These are phyloP conservation scores for Podaxis sp. DNA, from an alignment of 768 basidiomycete genomes.

Conservation along the genomic window DNA sequence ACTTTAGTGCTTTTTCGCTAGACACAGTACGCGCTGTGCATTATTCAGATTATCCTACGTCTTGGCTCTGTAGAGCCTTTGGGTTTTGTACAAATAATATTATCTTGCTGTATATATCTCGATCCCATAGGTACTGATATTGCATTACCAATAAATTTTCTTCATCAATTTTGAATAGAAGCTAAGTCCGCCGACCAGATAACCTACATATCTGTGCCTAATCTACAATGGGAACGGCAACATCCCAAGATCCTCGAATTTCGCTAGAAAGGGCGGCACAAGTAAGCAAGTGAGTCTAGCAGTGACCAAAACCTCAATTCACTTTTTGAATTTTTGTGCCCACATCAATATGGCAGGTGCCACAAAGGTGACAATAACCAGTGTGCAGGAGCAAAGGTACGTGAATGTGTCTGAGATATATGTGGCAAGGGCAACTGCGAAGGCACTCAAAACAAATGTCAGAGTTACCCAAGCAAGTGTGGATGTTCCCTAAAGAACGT, in stretches of 20 bases:
- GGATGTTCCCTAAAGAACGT: slow-evolving; percentile 43
- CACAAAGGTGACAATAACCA: slow-evolving; percentile 63
- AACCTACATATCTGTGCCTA: background rate
- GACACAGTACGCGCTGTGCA: slow-evolving; percentile 1
- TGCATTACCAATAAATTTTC: background rate
- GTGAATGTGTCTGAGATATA: slow-evolving; percentile 57
- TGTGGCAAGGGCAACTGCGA: slow-evolving; percentile 51
- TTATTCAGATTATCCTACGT: slow-evolving; percentile 11
- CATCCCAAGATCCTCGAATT: slow-evolving; percentile 90
- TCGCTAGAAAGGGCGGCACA: slow-evolving; percentile 49
- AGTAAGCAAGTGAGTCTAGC: slow-evolving; percentile 15
- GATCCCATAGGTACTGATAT: background rate
- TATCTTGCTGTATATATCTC: slow-evolving; percentile 14
- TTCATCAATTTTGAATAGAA: background rate
- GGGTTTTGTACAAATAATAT: slow-evolving; percentile 11
- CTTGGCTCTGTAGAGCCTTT: slow-evolving; percentile 4
- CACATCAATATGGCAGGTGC: slow-evolving; percentile 77
- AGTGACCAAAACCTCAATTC: slow-evolving; percentile 29
- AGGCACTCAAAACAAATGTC: slow-evolving; percentile 51
- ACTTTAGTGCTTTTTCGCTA: background rate
- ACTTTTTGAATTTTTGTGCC: slow-evolving; percentile 91
- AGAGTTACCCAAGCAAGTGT: slow-evolving; percentile 45
- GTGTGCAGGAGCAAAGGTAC: slow-evolving; percentile 47
- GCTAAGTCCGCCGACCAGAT: slow-evolving; percentile 2
- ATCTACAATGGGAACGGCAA: slow-evolving; percentile 25